A percentile compares a stretch with the other conserved stretches of the same genome.
phyloP scores from a whole-genome alignment of 78 protist species.

The Creolimax fragrantissima region DNA sequence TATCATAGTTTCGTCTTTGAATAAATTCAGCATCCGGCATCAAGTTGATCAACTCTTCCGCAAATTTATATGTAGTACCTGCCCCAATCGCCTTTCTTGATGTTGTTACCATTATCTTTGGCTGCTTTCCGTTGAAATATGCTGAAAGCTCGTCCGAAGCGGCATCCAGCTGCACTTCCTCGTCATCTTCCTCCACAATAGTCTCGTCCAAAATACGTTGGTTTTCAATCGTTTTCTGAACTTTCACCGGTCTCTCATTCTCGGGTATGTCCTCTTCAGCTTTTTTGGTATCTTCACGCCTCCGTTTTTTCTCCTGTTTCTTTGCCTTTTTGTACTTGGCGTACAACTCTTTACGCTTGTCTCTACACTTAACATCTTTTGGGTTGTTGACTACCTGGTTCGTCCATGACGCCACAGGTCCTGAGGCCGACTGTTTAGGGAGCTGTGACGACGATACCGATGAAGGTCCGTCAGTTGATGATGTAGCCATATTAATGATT shows the following conservation, averaged over 20 bases:
- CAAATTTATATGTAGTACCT: conserved; percentile 13
- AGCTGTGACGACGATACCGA: not conserved
- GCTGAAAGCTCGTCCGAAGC: conserved; percentile 51
- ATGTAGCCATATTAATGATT: not conserved
- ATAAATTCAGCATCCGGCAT: conserved; percentile 23
- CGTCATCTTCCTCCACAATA: conserved; percentile 50
- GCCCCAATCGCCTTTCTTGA: not conserved
- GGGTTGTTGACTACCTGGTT: not conserved
- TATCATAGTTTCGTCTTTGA: conserved; percentile 19
- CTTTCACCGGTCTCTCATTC: not conserved
- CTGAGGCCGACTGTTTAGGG: not conserved
- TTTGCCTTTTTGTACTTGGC: not conserved
- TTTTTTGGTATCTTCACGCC: not conserved
- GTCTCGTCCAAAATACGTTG: conserved; percentile 70
- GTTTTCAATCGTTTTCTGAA: conserved; percentile 72
- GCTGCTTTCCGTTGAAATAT: conserved; percentile 39
- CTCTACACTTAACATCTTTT: not conserved
- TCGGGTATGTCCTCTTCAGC: not conserved
- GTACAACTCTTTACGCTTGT: not conserved
- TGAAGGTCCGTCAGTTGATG: not conserved
- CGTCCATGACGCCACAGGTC: not conserved
- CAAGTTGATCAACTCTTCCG: not conserved
- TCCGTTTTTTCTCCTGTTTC: not conserved
- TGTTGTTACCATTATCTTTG: conserved; percentile 37
- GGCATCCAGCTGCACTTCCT: conserved; percentile 61